A percentile compares a stretch with the other conserved stretches of the same genome.
Evolutionary conservation across 768 basidiomycete genomes (phyloP).

Genomic region (Sistotremastrum niveocremeum): DNA sequence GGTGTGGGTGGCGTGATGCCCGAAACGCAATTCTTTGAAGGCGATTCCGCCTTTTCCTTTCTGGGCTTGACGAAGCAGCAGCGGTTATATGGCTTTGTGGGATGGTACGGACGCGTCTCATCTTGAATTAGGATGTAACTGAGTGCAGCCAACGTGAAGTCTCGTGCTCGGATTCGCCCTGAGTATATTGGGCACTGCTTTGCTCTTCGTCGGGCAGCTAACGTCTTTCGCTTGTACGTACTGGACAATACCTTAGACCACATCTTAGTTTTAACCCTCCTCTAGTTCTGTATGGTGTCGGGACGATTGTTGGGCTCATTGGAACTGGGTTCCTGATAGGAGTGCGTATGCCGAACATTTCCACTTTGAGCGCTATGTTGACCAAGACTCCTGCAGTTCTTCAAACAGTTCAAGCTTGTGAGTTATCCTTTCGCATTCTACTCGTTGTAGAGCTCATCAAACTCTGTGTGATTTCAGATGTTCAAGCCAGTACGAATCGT

Average conservation of each 20-base stretch:
- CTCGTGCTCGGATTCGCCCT: conserved; percentile 62
- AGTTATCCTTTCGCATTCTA: conserved; percentile 9
- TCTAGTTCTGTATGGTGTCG: conserved; percentile 68
- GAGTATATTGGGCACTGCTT: conserved; percentile 64
- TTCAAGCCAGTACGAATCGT: conserved; percentile 85
- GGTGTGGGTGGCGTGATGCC: conserved; percentile 42
- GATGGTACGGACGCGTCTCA: conserved; percentile 41
- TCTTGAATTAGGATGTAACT: too few relatives aligned
- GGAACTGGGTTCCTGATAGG: conserved; percentile 89
- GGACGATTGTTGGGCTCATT: conserved; percentile 67
- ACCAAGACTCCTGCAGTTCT: conserved; percentile 34
- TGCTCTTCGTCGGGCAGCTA: conserved; percentile 61
- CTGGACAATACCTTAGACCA: conserved; percentile 1
- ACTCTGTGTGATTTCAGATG: conserved; percentile 40
- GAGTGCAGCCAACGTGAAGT: conserved; percentile 25
- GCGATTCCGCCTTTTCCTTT: conserved; percentile 76
- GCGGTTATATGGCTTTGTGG: conserved; percentile 74
- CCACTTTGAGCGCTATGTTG: neutral
- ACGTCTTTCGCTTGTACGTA: conserved; percentile 62
- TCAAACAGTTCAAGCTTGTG: conserved; percentile 71
- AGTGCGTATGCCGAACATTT: conserved; percentile 30
- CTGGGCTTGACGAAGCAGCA: conserved; percentile 69
- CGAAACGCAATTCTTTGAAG: conserved; percentile 76
- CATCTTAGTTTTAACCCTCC: conserved; percentile 1
- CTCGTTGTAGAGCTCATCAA: neutral